Base-by-base conservation (phyloP, 768 basidiomycete genomes). In the Xerocomellus amylosporus region DNA sequence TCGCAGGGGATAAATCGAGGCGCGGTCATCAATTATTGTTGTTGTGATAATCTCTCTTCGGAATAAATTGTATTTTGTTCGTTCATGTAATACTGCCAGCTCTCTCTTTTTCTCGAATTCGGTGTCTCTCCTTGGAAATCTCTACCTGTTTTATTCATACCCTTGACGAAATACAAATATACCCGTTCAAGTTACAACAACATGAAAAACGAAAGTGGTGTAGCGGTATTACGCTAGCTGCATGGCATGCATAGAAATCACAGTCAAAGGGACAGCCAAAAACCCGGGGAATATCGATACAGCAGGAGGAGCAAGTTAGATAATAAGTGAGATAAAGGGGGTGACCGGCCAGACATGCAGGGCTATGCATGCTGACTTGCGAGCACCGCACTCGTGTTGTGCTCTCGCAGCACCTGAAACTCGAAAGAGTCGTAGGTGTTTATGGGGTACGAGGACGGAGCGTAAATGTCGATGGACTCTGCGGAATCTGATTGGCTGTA, bases 331-430 rank as follows among this genome's bases (percentile, higher is more conserved):
- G 34, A 50, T 56, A 36, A 28, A 42, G 20, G 37, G 24, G 24
- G 24, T 2, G 8, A 49, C 39, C 19, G 9, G 28, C 20, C 9
- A 20, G 53, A 22, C 40, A 9, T 4, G 38, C 31, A 34, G 5
- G 5, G 17, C 36, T 70, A 70, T 26, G 57, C 64, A 4, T 46
- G 66, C 46, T 61, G 68, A 49, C 59, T 50, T 13, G 64, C 44
- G n/a, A 65, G 51, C 31, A 55, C n/a, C 15, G 41, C 48, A 19
- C 37, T 46, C 30, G 57, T 49, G 55, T 54, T 57, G 30, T 73
- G 68, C 44, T 70, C 73, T 19, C 61, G 68, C 14, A 71, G 54
- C 19, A 61, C 49, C 53, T 71, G 73, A 20, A 71, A 70, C n/a
- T 67, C 73, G 46, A 71, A 64, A 17, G 68, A 56, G 54, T 75